Base-by-base conservation (phyloP, 2,329 filamentous ascomycete genomes). In the Raffaelea arxii region DNA sequence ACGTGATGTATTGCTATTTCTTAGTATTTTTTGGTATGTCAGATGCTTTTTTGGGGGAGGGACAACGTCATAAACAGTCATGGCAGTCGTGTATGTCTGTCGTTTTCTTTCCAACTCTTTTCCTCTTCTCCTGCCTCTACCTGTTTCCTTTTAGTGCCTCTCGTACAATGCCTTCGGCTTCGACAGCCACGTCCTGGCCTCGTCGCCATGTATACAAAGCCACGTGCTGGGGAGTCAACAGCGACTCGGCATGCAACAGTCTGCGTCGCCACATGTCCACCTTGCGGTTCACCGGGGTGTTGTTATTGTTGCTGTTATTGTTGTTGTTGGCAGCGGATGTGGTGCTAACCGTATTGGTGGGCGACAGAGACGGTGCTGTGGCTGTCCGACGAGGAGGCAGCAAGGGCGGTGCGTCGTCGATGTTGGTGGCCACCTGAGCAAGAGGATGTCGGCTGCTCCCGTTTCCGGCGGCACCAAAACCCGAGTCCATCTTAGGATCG, bases 191-290 rank as follows among this genome's bases (percentile, higher is more conserved):
- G 65, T 92, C 86, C 24, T 72, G 69, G 0, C 86, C 86, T 11
- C 74, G 75, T 37, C 83, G 72, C 86, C 86, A 92, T 19, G 76
- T 86, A 52, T 84, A 78, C 30, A 92, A 59, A 53, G 74, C 66
- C 1, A 92, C 82, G 4, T 82, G 82, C 35, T 80, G 68, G 5
- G 69, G 66, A n/a, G 77, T 75, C 10, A 91, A 69, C 35, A 68
- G 63, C 37, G 70, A 67, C 52, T 84, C 78, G 4, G 86, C 85
- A 39, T 77, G 68, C 37, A 73, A 74, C 66, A 86, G 77, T 36
- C 86, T 68, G 47, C 80, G 74, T 51, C 73, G 70, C 86, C 86
- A 92, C 41, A 88, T 58, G 49, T 83, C 81, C 46, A 88, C 69
- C 53, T 86, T 83, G 65, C 84, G 87, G 61, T 78, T 86, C 12